A percentile compares a stretch with the other conserved stretches of the same genome.
Conservation (phyloP, 1,284 basidiomycete species). For the Melanopsichium pennsylvanicum region DNA sequence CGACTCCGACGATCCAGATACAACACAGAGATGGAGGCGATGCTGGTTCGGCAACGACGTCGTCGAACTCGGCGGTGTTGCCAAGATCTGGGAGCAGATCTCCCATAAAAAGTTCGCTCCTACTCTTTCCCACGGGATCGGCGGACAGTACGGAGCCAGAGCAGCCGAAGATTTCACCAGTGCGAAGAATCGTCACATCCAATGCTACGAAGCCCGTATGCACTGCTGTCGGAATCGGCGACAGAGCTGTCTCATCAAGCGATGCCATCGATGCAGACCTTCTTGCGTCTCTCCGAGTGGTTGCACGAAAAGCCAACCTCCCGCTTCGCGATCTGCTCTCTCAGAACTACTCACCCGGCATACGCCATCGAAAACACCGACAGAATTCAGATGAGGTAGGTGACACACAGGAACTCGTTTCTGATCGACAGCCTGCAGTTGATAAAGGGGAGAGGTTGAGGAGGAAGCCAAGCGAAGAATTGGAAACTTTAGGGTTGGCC, state of each 20-base stretch:
- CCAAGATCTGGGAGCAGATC: constrained; percentile 17
- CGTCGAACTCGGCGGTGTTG: no score
- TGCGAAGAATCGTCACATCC: no score
- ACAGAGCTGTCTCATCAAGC: constrained; percentile 9
- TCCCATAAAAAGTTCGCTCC: constrained; percentile 33
- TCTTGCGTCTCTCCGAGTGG: constrained; percentile 23
- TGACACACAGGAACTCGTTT: no score
- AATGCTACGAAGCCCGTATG: no score
- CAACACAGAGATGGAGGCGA: no score
- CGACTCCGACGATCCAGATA: background rate
- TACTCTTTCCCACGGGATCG: constrained; percentile 12
- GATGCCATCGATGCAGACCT: constrained; percentile 41
- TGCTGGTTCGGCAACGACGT: background rate
- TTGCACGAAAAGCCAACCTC: constrained; percentile 45
- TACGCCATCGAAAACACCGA: background rate
- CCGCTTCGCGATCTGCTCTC: constrained; percentile 20
- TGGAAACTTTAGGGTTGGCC: constrained; percentile 22
- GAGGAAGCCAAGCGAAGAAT: constrained; percentile 21
- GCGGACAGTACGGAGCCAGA: background rate
- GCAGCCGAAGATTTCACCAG: background rate
- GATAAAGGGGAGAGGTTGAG: background rate
- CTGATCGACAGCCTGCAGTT: no score
- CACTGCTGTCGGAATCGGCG: no score
- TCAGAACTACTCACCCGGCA: no score
- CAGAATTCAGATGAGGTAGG: background rate